Conservation (phyloP, 2,329 filamentous ascomycete genomes). For the Ceratocystis diversiconidia region DNA sequence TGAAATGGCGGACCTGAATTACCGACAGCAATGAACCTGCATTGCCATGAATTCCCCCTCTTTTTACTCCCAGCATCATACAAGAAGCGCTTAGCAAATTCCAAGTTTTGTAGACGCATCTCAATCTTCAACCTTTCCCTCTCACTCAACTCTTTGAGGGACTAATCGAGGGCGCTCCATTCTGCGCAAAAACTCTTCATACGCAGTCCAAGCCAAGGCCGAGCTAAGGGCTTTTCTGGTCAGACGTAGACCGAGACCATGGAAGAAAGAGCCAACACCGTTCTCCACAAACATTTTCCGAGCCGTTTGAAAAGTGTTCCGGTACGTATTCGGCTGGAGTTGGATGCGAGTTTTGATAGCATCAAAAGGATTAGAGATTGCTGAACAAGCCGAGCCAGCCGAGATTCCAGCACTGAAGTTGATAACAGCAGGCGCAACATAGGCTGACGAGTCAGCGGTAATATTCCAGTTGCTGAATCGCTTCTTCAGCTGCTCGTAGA, state of each 20-base stretch:
- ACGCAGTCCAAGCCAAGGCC: conserved; percentile 93
- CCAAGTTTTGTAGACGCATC: too few relatives aligned
- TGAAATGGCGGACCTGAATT: neutral
- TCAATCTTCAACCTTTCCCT: neutral
- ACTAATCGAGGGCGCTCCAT: conserved; percentile 30
- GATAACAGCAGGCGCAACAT: conserved; percentile 31
- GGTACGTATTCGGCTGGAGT: conserved; percentile 68
- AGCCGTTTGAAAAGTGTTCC: conserved; percentile 66
- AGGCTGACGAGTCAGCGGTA: conserved; percentile 9
- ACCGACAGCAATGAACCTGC: neutral
- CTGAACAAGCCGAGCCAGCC: conserved; percentile 70
- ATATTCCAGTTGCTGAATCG: conserved; percentile 31
- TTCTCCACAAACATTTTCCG: conserved; percentile 70
- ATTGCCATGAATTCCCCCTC: neutral
- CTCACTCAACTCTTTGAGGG: conserved; percentile 14
- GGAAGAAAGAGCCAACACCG: conserved; percentile 65
- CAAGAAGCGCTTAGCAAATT: neutral
- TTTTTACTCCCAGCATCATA: neutral
- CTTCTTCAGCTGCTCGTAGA: conserved; percentile 76
- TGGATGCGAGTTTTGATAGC: conserved; percentile 92
- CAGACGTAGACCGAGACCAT: conserved; percentile 75
- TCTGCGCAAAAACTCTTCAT: conserved; percentile 78
- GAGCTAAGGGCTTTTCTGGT: conserved; percentile 82
- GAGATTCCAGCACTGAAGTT: conserved; percentile 76
- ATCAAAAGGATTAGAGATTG: conserved; percentile 91